Conservation (phyloP, 306 rosid species). For the Acacia crassicarpa region DNA sequence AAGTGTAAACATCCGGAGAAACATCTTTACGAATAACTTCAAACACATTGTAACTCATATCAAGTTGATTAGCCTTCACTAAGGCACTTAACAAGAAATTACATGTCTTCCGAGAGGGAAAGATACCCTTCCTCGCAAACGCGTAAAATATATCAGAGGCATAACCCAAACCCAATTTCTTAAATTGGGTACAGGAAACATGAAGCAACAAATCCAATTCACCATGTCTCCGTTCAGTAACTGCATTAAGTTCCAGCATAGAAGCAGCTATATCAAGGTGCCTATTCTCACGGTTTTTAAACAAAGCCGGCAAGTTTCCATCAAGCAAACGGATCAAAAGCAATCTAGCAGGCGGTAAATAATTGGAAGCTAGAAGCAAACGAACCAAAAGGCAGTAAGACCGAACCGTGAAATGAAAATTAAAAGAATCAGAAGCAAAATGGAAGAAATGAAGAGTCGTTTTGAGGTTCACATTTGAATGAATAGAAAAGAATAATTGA, state of each 20-base stretch:
- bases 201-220: slow-evolving; percentile 65
- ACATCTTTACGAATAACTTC: slow-evolving; percentile 42
- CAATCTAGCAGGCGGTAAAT: slow-evolving; percentile 52
- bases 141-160: slow-evolving; percentile 46
- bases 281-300: slow-evolving; percentile 23
- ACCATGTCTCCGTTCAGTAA: slow-evolving; percentile 26
- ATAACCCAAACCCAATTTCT: slow-evolving; percentile 40
- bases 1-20: slow-evolving; percentile 59
- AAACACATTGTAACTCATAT: slow-evolving; percentile 50
- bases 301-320: slow-evolving; percentile 39
- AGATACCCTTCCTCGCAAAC: slow-evolving; percentile 39
- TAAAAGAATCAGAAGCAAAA: slow-evolving; percentile 44
- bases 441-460: slow-evolving; percentile 59
- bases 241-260: slow-evolving; percentile 38
- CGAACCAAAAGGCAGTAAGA: slow-evolving; percentile 63
- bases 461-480: slow-evolving; percentile 48
- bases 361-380: slow-evolving; percentile 50
- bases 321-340: slow-evolving; percentile 57
- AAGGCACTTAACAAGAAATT: slow-evolving; percentile 56
- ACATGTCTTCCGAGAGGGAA: slow-evolving; percentile 56
- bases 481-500: slow-evolving; percentile 43
- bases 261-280: slow-evolving; percentile 46
- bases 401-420: slow-evolving; percentile 57
- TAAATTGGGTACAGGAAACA: slow-evolving; percentile 55
- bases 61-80: slow-evolving; percentile 56